A percentile compares a stretch with the other conserved stretches of the same genome.
Evolutionary conservation across 2,329 filamentous ascomycete genomes (phyloP).

Genomic region (Paracamarosporium sp.): DNA sequence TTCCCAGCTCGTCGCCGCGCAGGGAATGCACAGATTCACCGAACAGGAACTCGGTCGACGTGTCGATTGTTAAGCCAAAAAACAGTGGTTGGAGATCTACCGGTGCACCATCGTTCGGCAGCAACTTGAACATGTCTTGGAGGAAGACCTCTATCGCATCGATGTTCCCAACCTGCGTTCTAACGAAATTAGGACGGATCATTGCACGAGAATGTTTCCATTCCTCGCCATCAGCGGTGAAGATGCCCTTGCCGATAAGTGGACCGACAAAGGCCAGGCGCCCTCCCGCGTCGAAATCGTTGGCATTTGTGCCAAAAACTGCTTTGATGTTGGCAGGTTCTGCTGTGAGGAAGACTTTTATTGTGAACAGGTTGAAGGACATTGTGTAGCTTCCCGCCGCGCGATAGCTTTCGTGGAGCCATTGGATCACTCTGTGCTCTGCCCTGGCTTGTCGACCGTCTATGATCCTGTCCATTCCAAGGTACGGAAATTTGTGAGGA

Average conservation of each 20-base stretch:
- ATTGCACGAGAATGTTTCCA: conserved; percentile 2
- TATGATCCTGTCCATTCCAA: neutral
- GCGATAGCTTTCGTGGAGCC: neutral
- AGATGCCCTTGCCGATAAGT: conserved; percentile 1
- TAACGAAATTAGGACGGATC: neutral
- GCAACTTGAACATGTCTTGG: conserved; percentile 61
- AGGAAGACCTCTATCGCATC: conserved; percentile 53
- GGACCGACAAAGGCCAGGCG: neutral
- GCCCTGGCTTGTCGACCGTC: neutral
- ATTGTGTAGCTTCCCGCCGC: neutral
- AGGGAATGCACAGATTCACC: neutral
- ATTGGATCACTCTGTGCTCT: neutral
- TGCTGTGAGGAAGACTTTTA: conserved; percentile 6
- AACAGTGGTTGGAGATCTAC: conserved; percentile 3
- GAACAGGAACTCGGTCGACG: neutral
- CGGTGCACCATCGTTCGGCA: conserved; percentile 61
- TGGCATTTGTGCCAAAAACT: neutral
- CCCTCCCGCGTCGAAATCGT: neutral
- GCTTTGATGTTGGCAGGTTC: neutral
- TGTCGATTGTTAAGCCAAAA: neutral
- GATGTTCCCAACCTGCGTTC: neutral
- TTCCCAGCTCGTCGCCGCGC: neutral
- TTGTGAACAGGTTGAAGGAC: neutral
- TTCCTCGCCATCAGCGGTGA: neutral
- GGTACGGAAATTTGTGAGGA: neutral